A percentile compares a stretch with the other conserved stretches of the same genome.
Evolutionary conservation across 2,329 filamentous ascomycete species (phyloP).

Genomic region (Botrytis byssoidea): DNA sequence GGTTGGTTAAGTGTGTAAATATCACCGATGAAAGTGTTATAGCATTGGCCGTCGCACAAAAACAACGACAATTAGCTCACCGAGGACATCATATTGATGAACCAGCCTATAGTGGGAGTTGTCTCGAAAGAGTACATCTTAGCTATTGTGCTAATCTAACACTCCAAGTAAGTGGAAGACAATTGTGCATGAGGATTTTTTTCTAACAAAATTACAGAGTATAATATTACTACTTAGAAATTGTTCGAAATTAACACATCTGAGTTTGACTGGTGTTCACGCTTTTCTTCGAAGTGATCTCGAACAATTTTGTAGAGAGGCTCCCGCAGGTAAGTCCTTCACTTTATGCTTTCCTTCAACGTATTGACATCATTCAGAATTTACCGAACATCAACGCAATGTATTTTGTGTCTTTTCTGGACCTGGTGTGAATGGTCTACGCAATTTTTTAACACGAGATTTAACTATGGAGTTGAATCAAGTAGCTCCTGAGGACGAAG

Average conservation of each 20-base stretch:
- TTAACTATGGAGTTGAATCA: slow-evolving; percentile 47
- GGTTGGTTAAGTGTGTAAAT: slow-evolving; percentile 85
- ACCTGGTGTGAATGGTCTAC: slow-evolving; percentile 72
- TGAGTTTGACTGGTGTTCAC: slow-evolving; percentile 90
- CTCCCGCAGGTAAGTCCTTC: slow-evolving; percentile 63
- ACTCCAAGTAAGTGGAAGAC: slow-evolving; percentile 60
- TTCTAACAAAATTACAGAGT: slow-evolving; percentile 57
- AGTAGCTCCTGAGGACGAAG: slow-evolving; percentile 85
- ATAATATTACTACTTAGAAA: slow-evolving; percentile 87
- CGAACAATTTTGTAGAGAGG: slow-evolving; percentile 79
- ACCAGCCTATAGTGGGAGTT: slow-evolving; percentile 28
- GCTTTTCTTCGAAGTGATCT: slow-evolving; percentile 86
- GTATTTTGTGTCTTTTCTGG: slow-evolving; percentile 98
- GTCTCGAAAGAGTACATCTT: slow-evolving; percentile 86
- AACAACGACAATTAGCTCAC: slow-evolving; percentile 7
- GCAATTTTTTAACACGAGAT: slow-evolving; percentile 78
- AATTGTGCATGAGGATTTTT: not conserved
- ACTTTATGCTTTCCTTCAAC: not conserved
- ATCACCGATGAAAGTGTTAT: slow-evolving; percentile 91
- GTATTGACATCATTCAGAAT: slow-evolving; percentile 57
- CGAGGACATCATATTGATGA: slow-evolving; percentile 12
- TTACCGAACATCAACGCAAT: slow-evolving; percentile 90
- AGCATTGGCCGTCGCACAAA: slow-evolving; percentile 63
- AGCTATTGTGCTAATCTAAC: slow-evolving; percentile 91
- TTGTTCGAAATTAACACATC: slow-evolving; percentile 87